Conservation (phyloP, 176 grass and related monocot species). For the Phragmites australis region DNA sequence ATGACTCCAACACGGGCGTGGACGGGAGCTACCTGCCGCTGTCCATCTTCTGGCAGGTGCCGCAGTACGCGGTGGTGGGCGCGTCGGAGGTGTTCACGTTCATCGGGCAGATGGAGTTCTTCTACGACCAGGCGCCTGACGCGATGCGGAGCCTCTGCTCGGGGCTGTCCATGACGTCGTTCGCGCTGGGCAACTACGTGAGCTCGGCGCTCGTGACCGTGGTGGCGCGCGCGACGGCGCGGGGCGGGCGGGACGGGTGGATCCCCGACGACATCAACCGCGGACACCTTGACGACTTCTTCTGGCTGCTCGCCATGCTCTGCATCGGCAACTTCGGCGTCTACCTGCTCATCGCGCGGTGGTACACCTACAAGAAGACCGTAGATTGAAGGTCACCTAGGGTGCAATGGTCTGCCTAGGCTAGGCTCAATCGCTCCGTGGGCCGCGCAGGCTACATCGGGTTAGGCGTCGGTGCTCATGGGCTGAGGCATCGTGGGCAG, state of each 20-base stretch:
- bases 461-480: too few relatives aligned
- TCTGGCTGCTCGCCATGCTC: conserved; percentile 57
- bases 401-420: too few relatives aligned
- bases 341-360: conserved; percentile 46
- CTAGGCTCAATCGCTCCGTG: too few relatives aligned
- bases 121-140: conserved; percentile 79
- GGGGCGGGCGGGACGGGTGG: conserved; percentile 46
- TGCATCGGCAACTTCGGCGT: conserved; percentile 40
- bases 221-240: conserved; percentile 35
- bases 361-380: conserved; percentile 57
- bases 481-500: too few relatives aligned
- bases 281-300: conserved; percentile 66
- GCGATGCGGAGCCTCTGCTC: conserved; percentile 72
- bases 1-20: neutral
- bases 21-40: conserved; percentile 45
- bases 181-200: conserved; percentile 56
- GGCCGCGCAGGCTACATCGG: too few relatives aligned
- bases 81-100: conserved; percentile 76
- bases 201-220: conserved; percentile 55
- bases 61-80: conserved; percentile 66
- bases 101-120: conserved; percentile 72
- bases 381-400: neutral
- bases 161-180: conserved; percentile 42
- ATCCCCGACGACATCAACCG: conserved; percentile 68
- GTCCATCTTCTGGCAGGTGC: conserved; percentile 82